A percentile compares a stretch with the other conserved stretches of the same genome.
These are phyloP conservation scores for Aurinia saxatilis DNA, from an alignment of 345 rosid species.

Conservation along the genomic window DNA sequence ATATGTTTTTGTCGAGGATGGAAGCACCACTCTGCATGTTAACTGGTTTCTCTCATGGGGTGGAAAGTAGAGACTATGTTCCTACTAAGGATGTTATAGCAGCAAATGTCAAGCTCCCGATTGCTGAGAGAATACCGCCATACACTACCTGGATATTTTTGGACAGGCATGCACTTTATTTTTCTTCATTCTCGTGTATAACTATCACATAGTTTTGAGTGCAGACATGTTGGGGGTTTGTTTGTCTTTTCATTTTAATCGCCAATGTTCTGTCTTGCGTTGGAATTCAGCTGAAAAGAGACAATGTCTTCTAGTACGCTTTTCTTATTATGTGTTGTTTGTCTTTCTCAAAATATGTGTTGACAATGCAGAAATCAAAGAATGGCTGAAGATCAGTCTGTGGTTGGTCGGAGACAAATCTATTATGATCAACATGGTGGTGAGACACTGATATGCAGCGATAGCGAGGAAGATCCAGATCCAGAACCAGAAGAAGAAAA, in stretches of 20 bases:
- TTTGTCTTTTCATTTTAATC: not conserved
- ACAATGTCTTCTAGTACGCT: not conserved
- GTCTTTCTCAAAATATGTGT: constrained; percentile 32
- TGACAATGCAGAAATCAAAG: constrained; percentile 84
- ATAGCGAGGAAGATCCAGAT: constrained; percentile 89
- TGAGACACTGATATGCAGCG: constrained; percentile 92
- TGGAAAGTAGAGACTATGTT: constrained; percentile 61
- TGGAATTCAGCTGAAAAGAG: not conserved
- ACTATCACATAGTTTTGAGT: not conserved
- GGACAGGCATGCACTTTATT: constrained; percentile 59
- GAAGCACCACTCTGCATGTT: constrained; percentile 50
- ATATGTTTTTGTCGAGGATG: constrained; percentile 38
- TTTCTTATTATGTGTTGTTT: constrained; percentile 23
- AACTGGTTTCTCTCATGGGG: constrained; percentile 46
- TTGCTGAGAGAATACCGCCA: constrained; percentile 69
- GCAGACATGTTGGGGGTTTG: not conserved
- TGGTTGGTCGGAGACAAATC: constrained; percentile 96
- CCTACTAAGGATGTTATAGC: constrained; percentile 53
- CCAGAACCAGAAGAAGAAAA: constrained; percentile 69
- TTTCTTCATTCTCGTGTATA: not conserved
- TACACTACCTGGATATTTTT: constrained; percentile 95
- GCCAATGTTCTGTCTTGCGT: not conserved
- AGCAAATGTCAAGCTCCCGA: constrained; percentile 46
- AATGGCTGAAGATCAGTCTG: constrained; percentile 98
- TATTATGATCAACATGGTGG: constrained; percentile 93